These are phyloP conservation scores for Penicillium salamii DNA, from an alignment of 495 filamentous ascomycete species.

Conservation along the genomic window DNA sequence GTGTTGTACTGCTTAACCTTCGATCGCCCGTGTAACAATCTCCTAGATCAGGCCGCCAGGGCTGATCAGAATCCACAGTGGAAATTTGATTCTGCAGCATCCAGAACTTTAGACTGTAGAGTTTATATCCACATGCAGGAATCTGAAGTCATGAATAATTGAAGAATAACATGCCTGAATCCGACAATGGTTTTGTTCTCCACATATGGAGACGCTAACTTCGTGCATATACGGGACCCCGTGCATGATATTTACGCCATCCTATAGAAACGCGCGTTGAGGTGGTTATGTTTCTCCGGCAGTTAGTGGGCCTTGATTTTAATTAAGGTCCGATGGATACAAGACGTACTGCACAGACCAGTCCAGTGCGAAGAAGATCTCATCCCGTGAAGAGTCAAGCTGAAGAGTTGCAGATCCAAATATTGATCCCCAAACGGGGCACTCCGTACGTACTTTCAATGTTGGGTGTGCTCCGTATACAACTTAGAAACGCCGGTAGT, in stretches of 20 bases:
- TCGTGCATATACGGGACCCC: background rate
- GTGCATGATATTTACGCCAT: background rate
- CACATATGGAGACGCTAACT: background rate
- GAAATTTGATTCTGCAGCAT: background rate
- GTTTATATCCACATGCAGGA: too few species aligned
- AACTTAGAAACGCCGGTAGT: too few species aligned
- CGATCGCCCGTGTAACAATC: background rate
- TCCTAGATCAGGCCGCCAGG: background rate
- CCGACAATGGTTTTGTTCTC: background rate
- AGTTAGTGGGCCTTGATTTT: background rate
- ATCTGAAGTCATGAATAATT: background rate
- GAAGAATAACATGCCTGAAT: background rate
- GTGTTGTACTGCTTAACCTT: background rate
- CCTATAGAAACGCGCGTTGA: background rate
- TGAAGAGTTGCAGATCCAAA: slow-evolving; percentile 3
- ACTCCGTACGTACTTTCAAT: too few species aligned
- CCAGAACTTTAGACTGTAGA: background rate
- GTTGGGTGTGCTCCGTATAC: too few species aligned
- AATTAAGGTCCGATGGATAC: slow-evolving; percentile 3
- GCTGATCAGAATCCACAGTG: background rate
- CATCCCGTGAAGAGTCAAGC: background rate
- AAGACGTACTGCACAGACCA: slow-evolving; percentile 1
- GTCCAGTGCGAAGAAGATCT: background rate
- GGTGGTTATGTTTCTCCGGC: background rate
- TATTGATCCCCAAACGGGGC: background rate